phyloP scores from a whole-genome alignment of 208 protist species.

The Naegleria fowleri region DNA sequence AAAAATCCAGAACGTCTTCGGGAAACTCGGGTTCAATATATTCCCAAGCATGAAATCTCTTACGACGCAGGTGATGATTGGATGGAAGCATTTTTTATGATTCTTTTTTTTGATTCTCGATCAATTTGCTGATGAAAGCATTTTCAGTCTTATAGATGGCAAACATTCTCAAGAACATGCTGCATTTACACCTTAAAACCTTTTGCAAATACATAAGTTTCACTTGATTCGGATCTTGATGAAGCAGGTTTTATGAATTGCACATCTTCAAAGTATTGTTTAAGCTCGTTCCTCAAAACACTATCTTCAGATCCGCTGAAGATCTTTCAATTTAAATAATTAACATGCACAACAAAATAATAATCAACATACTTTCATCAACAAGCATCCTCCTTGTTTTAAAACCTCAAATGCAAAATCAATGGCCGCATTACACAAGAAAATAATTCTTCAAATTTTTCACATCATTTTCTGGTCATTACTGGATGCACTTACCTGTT shows the following conservation, averaged over 20 bases:
- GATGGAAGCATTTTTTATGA: slow-evolving; percentile 4
- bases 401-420: background rate
- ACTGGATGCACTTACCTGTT: background rate
- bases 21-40: background rate
- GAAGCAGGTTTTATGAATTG: background rate
- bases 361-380: background rate
- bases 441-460: background rate
- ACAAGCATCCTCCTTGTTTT: background rate
- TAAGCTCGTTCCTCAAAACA: background rate
- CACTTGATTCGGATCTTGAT: background rate
- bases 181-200: background rate
- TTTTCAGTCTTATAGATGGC: no score
- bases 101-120: no score
- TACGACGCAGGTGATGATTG: background rate
- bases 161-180: no score
- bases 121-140: no score
- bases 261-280: background rate
- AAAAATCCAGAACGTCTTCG: background rate
- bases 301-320: background rate
- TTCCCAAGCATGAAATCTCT: slow-evolving; percentile 6
- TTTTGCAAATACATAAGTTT: background rate
- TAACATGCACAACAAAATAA: background rate
- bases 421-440: background rate
- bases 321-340: background rate
- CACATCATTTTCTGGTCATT: no score